Evolutionary conservation across 371 early-diverging fungal genomes (phyloP), one percentile per base, ranked within the genome.

Genomic region (Syncephalastrum monosporum): DNA sequence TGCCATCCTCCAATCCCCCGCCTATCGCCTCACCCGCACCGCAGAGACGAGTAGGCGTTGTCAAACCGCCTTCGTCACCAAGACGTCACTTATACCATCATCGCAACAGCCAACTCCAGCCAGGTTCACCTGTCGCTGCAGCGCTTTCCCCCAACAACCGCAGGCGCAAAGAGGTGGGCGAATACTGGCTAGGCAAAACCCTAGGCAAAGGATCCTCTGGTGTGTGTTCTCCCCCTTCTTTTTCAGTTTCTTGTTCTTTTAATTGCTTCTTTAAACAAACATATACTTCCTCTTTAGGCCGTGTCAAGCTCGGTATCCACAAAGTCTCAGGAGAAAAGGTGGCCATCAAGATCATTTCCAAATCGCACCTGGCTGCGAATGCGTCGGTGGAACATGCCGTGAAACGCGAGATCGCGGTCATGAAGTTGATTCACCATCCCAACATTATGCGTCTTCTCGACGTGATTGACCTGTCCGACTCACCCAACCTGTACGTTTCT

Each of bases 351-450:
- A 93, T 95, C 71, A 94, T 95, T 58, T 79, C 87, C 63, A 79
- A 87, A 76, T 74, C 83, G 52, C 74, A 84, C 61, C 47, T 86
- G 24, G 82, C 74, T 41, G 77, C 82, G 57, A 74, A 75, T 49
- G 72, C 78, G 5, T 82, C 83, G 38, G 83, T 86, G 24, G 85
- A 91, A 74, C 83, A 82, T 53, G 90, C 94, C 41, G 87, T 95
- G 33, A 93, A 95, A 69, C 84, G 97, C 44, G 97, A 96, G 72
- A 94, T 95, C 59, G 91, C 92, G 17, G 87, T 96, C 54, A 92
- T 95, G 87, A 94, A 94, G 61, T 72, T 96, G 50, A 92, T 96
- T 47, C 86, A 89, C 65, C 97, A 96, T 64, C 94, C 95, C 7
- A 86, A 93, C 67, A 89, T 97, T 44, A 85, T 95, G 73, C 82